These are phyloP conservation scores for Phytophthora sp. DNA, from an alignment of 352 stramenopile species.

Conservation along the genomic window DNA sequence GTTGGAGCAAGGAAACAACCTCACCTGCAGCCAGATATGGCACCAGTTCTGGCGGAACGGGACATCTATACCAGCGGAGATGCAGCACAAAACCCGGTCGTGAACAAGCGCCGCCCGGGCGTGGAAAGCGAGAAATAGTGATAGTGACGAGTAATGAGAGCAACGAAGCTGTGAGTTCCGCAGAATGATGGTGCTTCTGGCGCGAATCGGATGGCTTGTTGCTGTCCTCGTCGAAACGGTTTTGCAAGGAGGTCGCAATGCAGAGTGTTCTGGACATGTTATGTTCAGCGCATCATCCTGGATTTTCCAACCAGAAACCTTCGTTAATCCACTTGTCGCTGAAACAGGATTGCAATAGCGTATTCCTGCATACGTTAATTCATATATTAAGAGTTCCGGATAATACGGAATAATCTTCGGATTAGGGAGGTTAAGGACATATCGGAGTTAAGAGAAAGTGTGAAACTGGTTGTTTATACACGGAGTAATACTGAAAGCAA, in stretches of 20 bases:
- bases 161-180: too few species aligned
- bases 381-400: background rate
- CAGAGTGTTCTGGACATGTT: background rate
- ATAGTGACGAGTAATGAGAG: background rate
- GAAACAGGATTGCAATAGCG: too few species aligned
- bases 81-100: background rate
- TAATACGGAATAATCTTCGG: background rate
- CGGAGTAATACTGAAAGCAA: too few species aligned
- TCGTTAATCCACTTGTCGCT: slow-evolving; percentile 2
- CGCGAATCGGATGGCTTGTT: background rate
- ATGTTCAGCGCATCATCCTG: background rate
- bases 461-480: too few species aligned
- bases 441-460: too few species aligned
- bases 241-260: background rate
- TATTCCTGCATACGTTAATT: slow-evolving; percentile 6
- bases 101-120: background rate
- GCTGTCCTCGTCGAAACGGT: background rate
- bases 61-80: background rate
- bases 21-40: background rate
- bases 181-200: too few species aligned
- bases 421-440: too few species aligned
- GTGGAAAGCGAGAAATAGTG: background rate
- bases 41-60: background rate
- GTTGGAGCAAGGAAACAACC: background rate
- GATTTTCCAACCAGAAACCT: background rate